Evolutionary conservation across 1,284 basidiomycete species (phyloP), one percentile per base, ranked within the genome.

Genomic region (Ceratobasidium sp.): DNA sequence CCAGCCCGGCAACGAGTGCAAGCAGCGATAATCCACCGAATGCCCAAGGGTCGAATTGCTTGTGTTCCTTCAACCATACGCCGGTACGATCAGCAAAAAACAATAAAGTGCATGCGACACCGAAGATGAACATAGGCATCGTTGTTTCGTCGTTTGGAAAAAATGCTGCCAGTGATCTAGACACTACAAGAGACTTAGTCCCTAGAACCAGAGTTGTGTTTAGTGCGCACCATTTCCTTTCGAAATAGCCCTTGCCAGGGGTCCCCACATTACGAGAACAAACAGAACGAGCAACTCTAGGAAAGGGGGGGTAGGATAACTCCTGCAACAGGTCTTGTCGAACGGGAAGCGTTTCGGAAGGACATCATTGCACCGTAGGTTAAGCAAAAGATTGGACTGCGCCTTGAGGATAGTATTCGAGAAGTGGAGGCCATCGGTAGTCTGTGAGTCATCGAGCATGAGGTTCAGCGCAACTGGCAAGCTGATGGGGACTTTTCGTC

Each of bases 1-100:
- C 79, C 42, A 93, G 75, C 6, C 93, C 93, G 10, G 83, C 78
- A 10, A 76, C 79, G 13, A 94, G 79, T 32, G 82, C 80, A 15
- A 79, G 73, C n/a, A 90, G 38, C 73, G 79, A 84, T 31, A 93
- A 79, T 70, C 84, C 81, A 3, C 80, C 82, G 76, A 94, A 94
- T 8, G 84, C 83, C 82, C 85, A 86, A 0, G 86, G 77, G 76
- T 88, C 83, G 74, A 88, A 96, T 69, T 90, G 85, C 77, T 96
- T 96, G 74, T 94, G 90, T 76, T 94, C 92, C 76, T 95, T 95
- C 70, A 89, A 78, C 87, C 93, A 96, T 70, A 94, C 82, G 38
- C 85, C 85, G 0, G 91, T 93, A 27, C 94, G 84, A 75, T 96
- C 93, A 2, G 92, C 89, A 54, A 90, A 72, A 77, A 86, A 95